Evolutionary conservation across 441 rosid species (phyloP), one percentile per base, ranked within the genome.

Genomic region (Codiaeum variegatum): DNA sequence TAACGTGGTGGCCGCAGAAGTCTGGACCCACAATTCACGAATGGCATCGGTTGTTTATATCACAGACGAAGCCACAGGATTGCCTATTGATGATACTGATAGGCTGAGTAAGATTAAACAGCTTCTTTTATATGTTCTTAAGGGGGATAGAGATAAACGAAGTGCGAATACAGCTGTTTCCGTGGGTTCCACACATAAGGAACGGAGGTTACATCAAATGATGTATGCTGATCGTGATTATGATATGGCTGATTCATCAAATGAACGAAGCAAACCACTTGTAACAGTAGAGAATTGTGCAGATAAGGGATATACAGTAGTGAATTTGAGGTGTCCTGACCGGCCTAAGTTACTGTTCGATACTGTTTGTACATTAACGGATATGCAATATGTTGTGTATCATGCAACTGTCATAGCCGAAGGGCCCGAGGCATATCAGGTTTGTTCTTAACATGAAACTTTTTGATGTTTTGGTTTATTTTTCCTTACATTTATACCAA

Each of bases 181-280:
- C 5, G 84, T 85, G 36, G 91, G 89, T 40, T 88, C 87, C 24
- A 91, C 92, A 52, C 97, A 91, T 49, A 91, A 81, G 75, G 91
- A 86, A 28, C 78, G 97, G 75, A 84, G 97, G 82, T 84, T 91
- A 71, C 97, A 91, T 62, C 97, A 91, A 77, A 82, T 91, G 94
- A 91, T 91, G 97, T 91, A 91, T 24, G 94, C 91, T 29, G 94
- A 91, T 80, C 91, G 97, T 19, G 97, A 91, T 65, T 91, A 85
- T 56, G 94, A 91, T 62, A 46, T 77, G 76, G 80, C 75, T 18
- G 78, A 61, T 70, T 61, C 58, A 23, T 34, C 77, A 13, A 81
- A 81, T 61, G 91, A 72, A 5, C 56, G 78, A 51, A 69, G 78
- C 38, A 85, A 80, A 74, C 86, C 85, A 2, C 69, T 83, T 26